These are phyloP conservation scores for Zygosaccharomyces pseudorouxii DNA, from an alignment of 805 yeast species.

Conservation along the genomic window DNA sequence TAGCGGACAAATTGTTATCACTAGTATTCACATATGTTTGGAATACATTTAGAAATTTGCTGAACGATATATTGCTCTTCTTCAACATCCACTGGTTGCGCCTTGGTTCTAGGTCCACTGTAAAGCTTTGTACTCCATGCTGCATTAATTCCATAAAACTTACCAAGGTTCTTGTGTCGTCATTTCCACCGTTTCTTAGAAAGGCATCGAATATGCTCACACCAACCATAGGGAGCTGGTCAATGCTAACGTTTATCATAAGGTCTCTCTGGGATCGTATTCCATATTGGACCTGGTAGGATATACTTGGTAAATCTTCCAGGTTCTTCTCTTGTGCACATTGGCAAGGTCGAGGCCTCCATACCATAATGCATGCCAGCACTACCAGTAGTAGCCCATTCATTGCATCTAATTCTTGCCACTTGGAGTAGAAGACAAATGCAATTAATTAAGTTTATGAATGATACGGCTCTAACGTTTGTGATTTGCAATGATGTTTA, in stretches of 20 bases:
- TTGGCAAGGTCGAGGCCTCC: constrained; percentile 2
- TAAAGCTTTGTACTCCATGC: constrained; percentile 45
- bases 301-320: constrained; percentile 23
- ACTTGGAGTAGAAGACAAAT: background rate
- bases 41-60: constrained; percentile 30
- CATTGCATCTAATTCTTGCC: background rate
- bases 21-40: constrained; percentile 37
- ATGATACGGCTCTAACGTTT: constrained; percentile 1
- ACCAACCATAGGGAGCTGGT: constrained; percentile 40
- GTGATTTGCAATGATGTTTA: constrained; percentile 4
- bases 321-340: background rate
- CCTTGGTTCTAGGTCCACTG: constrained; percentile 55
- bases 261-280: constrained; percentile 47
- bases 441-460: background rate
- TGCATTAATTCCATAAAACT: constrained; percentile 35
- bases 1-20: constrained; percentile 44
- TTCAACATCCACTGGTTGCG: constrained; percentile 33
- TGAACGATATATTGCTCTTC: constrained; percentile 23
- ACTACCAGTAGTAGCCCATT: background rate
- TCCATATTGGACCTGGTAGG: constrained; percentile 34
- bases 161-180: constrained; percentile 31
- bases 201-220: constrained; percentile 35
- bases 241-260: constrained; percentile 38
- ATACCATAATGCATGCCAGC: constrained; percentile 2
- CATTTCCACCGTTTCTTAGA: constrained; percentile 28